Conservation (phyloP, 164 flowering plant species). For the Nelumbo lutea region DNA sequence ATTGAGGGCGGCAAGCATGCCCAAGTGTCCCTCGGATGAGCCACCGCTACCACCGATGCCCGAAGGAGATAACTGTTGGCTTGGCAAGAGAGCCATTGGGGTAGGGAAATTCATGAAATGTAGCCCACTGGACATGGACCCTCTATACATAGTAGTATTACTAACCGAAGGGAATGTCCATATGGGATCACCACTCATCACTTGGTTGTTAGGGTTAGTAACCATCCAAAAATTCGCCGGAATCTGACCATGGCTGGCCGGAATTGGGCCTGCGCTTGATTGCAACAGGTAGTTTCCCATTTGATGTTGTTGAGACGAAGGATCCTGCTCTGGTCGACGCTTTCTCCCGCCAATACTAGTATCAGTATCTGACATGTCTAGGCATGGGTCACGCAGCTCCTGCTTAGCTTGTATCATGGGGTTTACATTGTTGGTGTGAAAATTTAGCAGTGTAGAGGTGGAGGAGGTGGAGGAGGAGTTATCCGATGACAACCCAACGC, state of each 20-base stretch:
- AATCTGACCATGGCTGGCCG: constrained; percentile 45
- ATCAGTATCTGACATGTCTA: constrained; percentile 40
- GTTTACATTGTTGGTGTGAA: constrained; percentile 23
- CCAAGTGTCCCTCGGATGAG: constrained; percentile 50
- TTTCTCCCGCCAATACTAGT: constrained; percentile 29
- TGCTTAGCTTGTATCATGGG: constrained; percentile 40
- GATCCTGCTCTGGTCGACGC: constrained; percentile 36
- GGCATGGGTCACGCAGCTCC: constrained; percentile 33
- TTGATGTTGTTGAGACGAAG: constrained; percentile 28
- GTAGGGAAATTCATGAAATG: constrained; percentile 72
- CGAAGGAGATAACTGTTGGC: constrained; percentile 53
- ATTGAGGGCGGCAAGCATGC: constrained; percentile 56
- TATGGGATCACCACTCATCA: constrained; percentile 32
- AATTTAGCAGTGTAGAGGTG: constrained; percentile 19
- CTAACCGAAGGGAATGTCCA: constrained; percentile 43
- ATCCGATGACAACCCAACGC: constrained; percentile 24
- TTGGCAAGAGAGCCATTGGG: constrained; percentile 49
- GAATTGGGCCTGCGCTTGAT: constrained; percentile 43
- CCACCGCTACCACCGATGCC: constrained; percentile 14
- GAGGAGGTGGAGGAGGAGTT: constrained; percentile 6
- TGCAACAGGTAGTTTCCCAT: constrained; percentile 61
- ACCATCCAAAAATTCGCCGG: constrained; percentile 48
- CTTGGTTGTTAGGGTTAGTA: background rate
- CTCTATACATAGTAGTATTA: constrained; percentile 36
- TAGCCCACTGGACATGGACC: constrained; percentile 47